Conservation (phyloP, 140 eudicot species). For the Bidens hawaiensis region DNA sequence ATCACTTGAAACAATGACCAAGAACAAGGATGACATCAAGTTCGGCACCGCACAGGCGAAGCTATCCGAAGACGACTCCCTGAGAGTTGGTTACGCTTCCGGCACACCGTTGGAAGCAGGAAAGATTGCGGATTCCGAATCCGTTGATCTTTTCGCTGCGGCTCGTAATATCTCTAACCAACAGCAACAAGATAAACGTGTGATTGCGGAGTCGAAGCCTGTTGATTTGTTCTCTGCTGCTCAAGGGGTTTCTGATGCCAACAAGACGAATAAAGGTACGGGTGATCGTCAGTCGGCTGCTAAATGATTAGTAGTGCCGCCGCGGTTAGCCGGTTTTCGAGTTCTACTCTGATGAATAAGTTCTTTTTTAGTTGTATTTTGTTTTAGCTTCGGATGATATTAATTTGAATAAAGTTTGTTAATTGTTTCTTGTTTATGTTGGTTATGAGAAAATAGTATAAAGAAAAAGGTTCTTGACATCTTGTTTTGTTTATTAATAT, state of each 20-base stretch:
- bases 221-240: constrained; percentile 29
- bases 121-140: constrained; percentile 45
- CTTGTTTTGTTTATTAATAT: too few relatives aligned
- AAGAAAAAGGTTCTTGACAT: too few relatives aligned
- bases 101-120: constrained; percentile 63
- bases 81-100: constrained; percentile 41
- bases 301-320: background rate
- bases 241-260: constrained; percentile 2
- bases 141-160: constrained; percentile 42
- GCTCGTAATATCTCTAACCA: constrained; percentile 35
- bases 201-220: constrained; percentile 28
- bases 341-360: too few relatives aligned
- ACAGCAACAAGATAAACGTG: constrained; percentile 8
- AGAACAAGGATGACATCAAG: constrained; percentile 49
- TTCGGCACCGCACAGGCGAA: constrained; percentile 46
- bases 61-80: constrained; percentile 39
- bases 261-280: constrained; percentile 5
- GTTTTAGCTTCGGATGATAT: too few relatives aligned
- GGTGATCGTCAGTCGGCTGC: constrained; percentile 2
- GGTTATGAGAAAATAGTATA: too few relatives aligned
- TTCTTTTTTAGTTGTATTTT: too few relatives aligned
- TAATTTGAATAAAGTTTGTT: too few relatives aligned
- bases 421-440: too few relatives aligned
- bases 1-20: constrained; percentile 31
- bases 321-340: too few relatives aligned